Conservation (phyloP, 164 flowering plant species). For the Annona cherimola region DNA sequence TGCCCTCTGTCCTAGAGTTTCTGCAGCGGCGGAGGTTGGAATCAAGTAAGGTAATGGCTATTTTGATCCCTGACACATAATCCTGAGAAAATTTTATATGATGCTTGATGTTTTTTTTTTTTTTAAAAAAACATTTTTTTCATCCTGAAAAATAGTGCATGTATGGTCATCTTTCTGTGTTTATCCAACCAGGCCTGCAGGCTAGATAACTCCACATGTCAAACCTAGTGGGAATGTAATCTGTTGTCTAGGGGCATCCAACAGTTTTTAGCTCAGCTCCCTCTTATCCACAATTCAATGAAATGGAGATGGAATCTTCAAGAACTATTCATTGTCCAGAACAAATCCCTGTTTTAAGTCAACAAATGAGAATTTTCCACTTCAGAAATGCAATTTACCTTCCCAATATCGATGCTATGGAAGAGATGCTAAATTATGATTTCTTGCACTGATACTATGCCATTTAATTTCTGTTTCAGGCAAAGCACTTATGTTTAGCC, state of each 20-base stretch:
- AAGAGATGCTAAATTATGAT: not conserved
- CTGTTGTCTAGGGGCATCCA: not conserved
- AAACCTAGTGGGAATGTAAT: not conserved
- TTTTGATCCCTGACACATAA: not conserved
- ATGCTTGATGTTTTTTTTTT: not conserved
- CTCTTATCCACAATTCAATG: not conserved
- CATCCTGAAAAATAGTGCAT: not conserved
- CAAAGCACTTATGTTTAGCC: conserved; percentile 70
- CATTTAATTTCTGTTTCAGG: conserved; percentile 43
- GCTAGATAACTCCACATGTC: not conserved
- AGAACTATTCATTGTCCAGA: not conserved
- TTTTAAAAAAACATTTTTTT: no score
- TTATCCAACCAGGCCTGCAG: not conserved
- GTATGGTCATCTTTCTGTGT: not conserved
- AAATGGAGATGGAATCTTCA: not conserved
- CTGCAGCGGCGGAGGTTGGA: conserved; percentile 82
- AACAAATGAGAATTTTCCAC: not conserved
- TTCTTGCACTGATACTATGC: conserved; percentile 3
- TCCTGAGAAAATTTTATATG: not conserved
- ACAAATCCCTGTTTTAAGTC: not conserved
- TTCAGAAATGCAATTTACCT: no score
- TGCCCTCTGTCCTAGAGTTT: conserved; percentile 71
- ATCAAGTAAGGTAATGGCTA: conserved; percentile 49
- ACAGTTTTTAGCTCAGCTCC: not conserved
- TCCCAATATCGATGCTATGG: not conserved